A percentile compares a stretch with the other conserved stretches of the same genome.
phyloP scores from a whole-genome alignment of 2,329 filamentous ascomycete genomes.

The Aspergillus felis region DNA sequence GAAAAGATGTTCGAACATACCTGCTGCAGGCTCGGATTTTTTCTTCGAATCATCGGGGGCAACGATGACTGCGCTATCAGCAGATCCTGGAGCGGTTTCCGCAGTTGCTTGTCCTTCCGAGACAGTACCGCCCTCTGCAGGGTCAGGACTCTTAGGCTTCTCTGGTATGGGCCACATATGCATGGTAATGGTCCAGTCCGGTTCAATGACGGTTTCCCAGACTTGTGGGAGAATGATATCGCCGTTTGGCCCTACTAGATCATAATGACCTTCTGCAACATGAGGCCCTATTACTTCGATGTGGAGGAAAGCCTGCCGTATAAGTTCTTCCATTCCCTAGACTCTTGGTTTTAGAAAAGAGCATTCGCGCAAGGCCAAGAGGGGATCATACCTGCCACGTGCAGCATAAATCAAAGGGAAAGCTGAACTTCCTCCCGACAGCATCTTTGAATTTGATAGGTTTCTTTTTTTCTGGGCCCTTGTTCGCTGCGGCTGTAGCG shows the following conservation, averaged over 20 bases:
- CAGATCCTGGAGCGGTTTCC: slow-evolving; percentile 14
- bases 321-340: slow-evolving; percentile 80
- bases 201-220: slow-evolving; percentile 77
- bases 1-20: slow-evolving; percentile 21
- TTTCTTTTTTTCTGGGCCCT: slow-evolving; percentile 56
- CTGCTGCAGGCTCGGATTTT: slow-evolving; percentile 27
- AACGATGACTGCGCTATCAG: slow-evolving; percentile 12
- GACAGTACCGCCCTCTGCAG: slow-evolving; percentile 22
- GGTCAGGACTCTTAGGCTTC: slow-evolving; percentile 40
- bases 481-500: slow-evolving; percentile 29
- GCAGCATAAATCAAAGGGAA: slow-evolving; percentile 79
- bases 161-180: slow-evolving; percentile 62
- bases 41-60: slow-evolving; percentile 28
- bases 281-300: slow-evolving; percentile 73
- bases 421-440: slow-evolving; percentile 85
- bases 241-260: slow-evolving; percentile 71
- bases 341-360: not conserved
- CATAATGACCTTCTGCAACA: slow-evolving; percentile 74
- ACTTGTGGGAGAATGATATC: slow-evolving; percentile 78
- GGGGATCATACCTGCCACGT: slow-evolving; percentile 70
- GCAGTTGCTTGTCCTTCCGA: slow-evolving; percentile 19
- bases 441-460: slow-evolving; percentile 90
- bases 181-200: slow-evolving; percentile 70
- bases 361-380: slow-evolving; percentile 20
- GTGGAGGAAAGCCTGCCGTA: slow-evolving; percentile 77